Percentiles rank a stretch among this genome's conserved stretches.
Conservation (phyloP, 495 filamentous ascomycete species). For the Annulohypoxylon nitens region DNA sequence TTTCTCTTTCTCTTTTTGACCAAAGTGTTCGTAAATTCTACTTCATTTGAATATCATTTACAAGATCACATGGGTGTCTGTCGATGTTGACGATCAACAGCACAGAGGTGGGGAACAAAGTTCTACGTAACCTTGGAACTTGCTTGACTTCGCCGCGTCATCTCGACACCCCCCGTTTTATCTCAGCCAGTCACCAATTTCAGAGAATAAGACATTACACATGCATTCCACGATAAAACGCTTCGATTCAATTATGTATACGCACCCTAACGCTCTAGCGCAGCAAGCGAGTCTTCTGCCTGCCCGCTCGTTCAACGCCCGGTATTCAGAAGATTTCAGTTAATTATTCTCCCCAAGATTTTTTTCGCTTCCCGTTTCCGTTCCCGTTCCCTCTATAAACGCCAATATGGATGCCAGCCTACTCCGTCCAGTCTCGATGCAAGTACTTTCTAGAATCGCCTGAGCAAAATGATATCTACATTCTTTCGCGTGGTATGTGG, state of each 20-base stretch:
- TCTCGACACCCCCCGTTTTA: constrained; percentile 15
- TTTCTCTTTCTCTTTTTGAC: neutral
- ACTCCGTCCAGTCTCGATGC: constrained; percentile 21
- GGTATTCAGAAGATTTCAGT: constrained; percentile 37
- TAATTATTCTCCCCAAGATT: constrained; percentile 39
- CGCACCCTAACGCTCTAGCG: constrained; percentile 11
- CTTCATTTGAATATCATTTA: neutral
- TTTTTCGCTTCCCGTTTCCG: neutral
- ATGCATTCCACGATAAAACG: constrained; percentile 17
- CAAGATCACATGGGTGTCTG: neutral
- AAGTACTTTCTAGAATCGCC: constrained; percentile 34
- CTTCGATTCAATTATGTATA: constrained; percentile 22
- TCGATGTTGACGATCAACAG: constrained; percentile 9
- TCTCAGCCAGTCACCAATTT: neutral
- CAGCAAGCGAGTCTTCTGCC: neutral
- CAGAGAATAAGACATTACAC: neutral
- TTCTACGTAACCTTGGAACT: neutral
- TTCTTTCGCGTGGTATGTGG: constrained; percentile 22
- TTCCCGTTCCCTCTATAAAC: constrained; percentile 25
- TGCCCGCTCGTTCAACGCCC: constrained; percentile 6
- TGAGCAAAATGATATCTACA: constrained; percentile 46
- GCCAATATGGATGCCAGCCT: constrained; percentile 37
- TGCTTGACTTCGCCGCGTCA: constrained; percentile 8
- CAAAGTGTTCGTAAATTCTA: neutral
- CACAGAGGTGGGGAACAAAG: constrained; percentile 16